Percentiles rank a stretch among this genome's conserved stretches.
phyloP scores from a whole-genome alignment of 495 filamentous ascomycete genomes.

The Tuber magnatum region DNA sequence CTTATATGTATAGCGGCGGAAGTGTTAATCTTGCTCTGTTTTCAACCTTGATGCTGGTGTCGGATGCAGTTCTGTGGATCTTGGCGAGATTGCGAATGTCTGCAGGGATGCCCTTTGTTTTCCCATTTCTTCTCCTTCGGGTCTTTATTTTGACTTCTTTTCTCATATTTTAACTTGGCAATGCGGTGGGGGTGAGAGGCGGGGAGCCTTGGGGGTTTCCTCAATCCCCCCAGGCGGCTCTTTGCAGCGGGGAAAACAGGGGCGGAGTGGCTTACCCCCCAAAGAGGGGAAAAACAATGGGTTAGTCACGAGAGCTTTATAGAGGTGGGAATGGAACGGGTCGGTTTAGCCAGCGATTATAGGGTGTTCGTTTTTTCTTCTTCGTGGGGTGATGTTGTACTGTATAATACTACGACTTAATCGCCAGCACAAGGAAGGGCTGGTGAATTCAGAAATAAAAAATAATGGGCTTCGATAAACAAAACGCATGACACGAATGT shows the following conservation, averaged over 20 bases:
- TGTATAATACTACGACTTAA: constrained; percentile 2
- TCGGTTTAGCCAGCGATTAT: constrained; percentile 3
- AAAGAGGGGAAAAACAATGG: constrained; percentile 23
- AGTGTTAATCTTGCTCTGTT: constrained; percentile 24
- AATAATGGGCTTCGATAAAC: neutral
- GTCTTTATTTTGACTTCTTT: constrained; percentile 22
- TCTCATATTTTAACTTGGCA: constrained; percentile 34
- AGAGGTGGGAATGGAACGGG: constrained; percentile 24
- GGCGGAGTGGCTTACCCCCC: neutral
- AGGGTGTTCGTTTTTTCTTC: neutral
- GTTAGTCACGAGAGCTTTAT: constrained; percentile 28
- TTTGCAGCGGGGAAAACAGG: constrained; percentile 19
- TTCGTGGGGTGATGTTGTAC: neutral
- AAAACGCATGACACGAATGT: neutral
- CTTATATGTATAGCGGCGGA: constrained; percentile 28
- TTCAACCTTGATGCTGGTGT: constrained; percentile 23
- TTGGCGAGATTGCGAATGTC: constrained; percentile 20
- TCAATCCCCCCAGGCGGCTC: constrained; percentile 18
- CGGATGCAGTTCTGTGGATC: constrained; percentile 27
- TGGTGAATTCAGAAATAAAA: neutral
- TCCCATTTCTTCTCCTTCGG: constrained; percentile 25
- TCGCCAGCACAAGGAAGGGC: neutral
- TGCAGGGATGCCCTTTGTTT: constrained; percentile 25
- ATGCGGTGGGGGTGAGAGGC: constrained; percentile 13
- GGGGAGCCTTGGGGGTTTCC: neutral